Conservation (phyloP, 2,329 filamentous ascomycete species). For the Clonostachys chloroleuca region DNA sequence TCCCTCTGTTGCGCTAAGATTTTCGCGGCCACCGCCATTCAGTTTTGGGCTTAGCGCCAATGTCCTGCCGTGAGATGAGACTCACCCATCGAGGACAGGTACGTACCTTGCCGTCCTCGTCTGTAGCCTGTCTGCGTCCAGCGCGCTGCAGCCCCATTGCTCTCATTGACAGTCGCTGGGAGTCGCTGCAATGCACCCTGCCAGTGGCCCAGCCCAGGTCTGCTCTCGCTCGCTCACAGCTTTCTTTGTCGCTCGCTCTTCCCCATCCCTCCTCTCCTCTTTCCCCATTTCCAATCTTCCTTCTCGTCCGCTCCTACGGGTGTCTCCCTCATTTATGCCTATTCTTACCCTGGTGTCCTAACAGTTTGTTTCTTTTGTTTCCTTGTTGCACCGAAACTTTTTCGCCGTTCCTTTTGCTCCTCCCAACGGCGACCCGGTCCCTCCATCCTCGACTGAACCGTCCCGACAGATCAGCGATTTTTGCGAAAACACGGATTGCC, state of each 20-base stretch:
- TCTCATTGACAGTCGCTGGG: not conserved
- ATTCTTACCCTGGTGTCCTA: not conserved
- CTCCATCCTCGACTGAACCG: slow-evolving; percentile 4
- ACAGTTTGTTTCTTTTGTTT: slow-evolving; percentile 8
- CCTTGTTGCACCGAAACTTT: slow-evolving; percentile 1
- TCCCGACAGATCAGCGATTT: slow-evolving; percentile 16
- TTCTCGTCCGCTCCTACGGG: slow-evolving; percentile 23
- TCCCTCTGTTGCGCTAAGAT: slow-evolving; percentile 18
- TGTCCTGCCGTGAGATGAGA: slow-evolving; percentile 8
- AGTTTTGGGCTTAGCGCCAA: slow-evolving; percentile 25
- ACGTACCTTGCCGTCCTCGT: not conserved
- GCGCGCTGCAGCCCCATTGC: not conserved
- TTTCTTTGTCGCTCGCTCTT: slow-evolving; percentile 11
- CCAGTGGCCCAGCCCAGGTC: no score
- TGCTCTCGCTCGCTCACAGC: slow-evolving; percentile 10
- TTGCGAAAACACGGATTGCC: slow-evolving; percentile 18
- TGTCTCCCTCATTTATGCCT: slow-evolving; percentile 4
- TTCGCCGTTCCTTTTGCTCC: slow-evolving; percentile 11
- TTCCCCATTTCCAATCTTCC: slow-evolving; percentile 15
- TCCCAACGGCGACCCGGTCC: slow-evolving; percentile 9
- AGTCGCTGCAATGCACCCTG: not conserved
- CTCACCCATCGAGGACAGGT: not conserved
- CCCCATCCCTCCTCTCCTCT: slow-evolving; percentile 16
- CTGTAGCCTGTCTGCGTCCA: not conserved
- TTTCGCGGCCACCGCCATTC: slow-evolving; percentile 26